Base-by-base conservation (phyloP, 345 rosid genomes). In the Brassica incana region DNA sequence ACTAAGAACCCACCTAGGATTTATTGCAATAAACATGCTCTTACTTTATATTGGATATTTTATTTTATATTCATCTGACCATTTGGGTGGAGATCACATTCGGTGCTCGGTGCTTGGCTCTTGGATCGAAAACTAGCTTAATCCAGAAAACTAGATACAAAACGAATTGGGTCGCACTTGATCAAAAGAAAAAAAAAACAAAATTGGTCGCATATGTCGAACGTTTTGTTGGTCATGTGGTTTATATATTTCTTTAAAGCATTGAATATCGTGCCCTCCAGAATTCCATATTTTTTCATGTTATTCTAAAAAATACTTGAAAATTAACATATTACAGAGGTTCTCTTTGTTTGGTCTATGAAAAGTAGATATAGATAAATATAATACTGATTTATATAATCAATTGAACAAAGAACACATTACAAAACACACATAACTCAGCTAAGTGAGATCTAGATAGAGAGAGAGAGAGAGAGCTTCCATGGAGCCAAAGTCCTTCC, bases 401-500 rank as follows among this genome's bases (percentile, higher is more conserved):
- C 5, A 1, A 16, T 50, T 5, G 12, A 50, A 50, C 8, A 50
- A 50, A 2, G 18, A 50, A 56, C 15, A 45, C 54, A 18, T 16
- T 56, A 56, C 25, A 16, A 56, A 16, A 16, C 61, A 56, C 62
- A 8, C 1, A 56, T 16, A 2, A 16, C 25, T 58, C 20, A 8
- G 18, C 25, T 16, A 58, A 58, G 27, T 58, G 62, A 58, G 62
- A 58, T 7, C 29, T 18, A 3, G 61, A 56, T 3, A 2, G 62
- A 58, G 63, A 20, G 63, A 59, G 62, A 58, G 63, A 58, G 63
- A 20, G 63, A 59, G 62, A 18, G 30, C 64, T 20, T 45, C 54
- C 18, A 94, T 94, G 98, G 98, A 94, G 60, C 85, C 86, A 33
- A 88, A 76, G 72, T 78, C 83, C 78, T 40, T 86, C 35, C 90